Base-by-base conservation (phyloP, 2,329 filamentous ascomycete species). In the Escovopsis sp. region DNA sequence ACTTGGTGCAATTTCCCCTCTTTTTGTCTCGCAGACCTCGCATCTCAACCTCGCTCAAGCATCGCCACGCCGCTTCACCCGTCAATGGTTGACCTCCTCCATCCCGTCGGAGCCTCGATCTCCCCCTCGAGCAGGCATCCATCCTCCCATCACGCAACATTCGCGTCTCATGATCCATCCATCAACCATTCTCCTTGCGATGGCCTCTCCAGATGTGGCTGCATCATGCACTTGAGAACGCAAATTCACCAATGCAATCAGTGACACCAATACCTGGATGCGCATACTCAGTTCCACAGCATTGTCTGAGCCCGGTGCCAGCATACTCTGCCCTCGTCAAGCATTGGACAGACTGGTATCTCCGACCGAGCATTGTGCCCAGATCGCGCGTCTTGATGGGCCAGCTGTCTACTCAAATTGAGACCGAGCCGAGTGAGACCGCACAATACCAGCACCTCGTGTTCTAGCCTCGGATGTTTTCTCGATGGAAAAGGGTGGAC, bases 171-270 rank as follows among this genome's bases (percentile, higher is more conserved):
- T 36, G 34, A 40, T 41, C 33, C 38, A 41, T 36, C 38, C 42
- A 34, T 37, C 33, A 40, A 11, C 15, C 15, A 15, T 15, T 15
- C 15, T 15, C 15, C 15, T 15, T 15, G 28, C 36, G 42, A 37
- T 28, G 33, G 36, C 12, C 26, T 41, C 35, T 23, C 36, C 38
- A 41, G 39, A 41, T 35, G 43, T 44, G 43, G 44, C 41, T 43
- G 41, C 41, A 43, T 35, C 10, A 30, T 30, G 28, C 28, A 30
- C 10, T 6, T 6, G 40, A 26, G 18, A 26, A 18, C 40, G 23
- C 36, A 33, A 33, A 11, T 36, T 23, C 34, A 36, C 40, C 23
- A 41, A 28, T 40, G 10, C 30, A 26, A 26, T 32, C 35, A 12
- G 37, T 33, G 10, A 30, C 28, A 28, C 11, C 39, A 38, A 9